Evolutionary conservation across 441 rosid genomes (phyloP), one percentile per base, ranked within the genome.

Genomic region (Isatis lusitanica): DNA sequence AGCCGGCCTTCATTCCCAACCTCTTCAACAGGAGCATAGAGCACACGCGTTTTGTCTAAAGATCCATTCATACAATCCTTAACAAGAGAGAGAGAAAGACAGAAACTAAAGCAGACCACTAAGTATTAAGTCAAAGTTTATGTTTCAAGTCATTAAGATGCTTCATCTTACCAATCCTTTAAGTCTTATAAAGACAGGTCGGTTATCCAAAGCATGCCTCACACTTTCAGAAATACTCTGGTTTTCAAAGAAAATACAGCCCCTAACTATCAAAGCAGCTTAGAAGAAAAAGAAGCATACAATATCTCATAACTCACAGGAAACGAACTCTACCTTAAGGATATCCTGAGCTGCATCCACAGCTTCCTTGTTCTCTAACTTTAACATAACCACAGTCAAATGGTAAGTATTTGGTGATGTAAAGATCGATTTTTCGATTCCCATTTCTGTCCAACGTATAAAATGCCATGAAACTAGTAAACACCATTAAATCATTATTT

Each of bases 361-460:
- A 73, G 91, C 75, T 59, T 90, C 91, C 80, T 84, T 83, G 77
- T 84, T 90, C 96, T 85, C 89, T 75, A 95, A 79, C 87, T 88
- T 92, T 80, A 92, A 70, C 98, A 95, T 95, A 61, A 90, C 84
- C 72, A 92, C 94, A 59, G 97, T 95, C 75, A 95, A 81, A 84
- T 92, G 99, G 74, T 90, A 84, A 38, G 89, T 85, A 63, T 84
- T 82, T 18, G 96, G 94, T 21, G 84, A 87, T 58, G 87, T 83
- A 75, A 94, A 92, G 67, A 92, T 88, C 35, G 98, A 94, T 70
- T 79, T 78, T 36, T 90, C 94, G 57, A 94, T 84, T 77, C 96
- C 84, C 72, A 79, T 78, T 46, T 80, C 98, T 89, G 90, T 33
- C 42, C 73, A 80, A 47, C 38, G 47, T 74, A 11, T 12, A 74